phyloP scores from a whole-genome alignment of 2,329 filamentous ascomycete genomes.

The Sporothrix globosa region DNA sequence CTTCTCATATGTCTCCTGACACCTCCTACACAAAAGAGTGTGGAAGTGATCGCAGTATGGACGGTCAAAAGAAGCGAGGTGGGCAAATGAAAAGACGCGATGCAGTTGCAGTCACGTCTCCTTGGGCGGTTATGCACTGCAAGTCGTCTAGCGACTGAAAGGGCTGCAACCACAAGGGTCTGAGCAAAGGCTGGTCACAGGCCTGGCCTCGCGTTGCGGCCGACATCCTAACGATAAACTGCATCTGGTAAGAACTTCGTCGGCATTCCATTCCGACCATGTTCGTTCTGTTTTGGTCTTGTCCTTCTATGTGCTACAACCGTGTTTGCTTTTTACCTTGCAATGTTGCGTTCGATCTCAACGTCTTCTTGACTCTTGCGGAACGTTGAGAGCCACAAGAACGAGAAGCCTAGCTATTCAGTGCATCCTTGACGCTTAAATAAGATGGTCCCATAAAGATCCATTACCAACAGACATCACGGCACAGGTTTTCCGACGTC shows the following conservation, averaged over 20 bases:
- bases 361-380: neutral
- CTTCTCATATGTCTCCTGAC: too few relatives aligned
- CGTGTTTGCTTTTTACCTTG: too few relatives aligned
- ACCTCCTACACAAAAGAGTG: too few relatives aligned
- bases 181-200: slow-evolving; percentile 1
- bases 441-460: neutral
- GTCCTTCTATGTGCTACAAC: neutral
- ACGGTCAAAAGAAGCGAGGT: neutral
- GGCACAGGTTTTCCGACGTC: neutral
- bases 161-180: neutral
- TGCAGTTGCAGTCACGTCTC: slow-evolving; percentile 2
- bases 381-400: neutral
- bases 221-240: neutral
- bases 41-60: neutral
- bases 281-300: neutral
- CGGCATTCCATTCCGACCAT: neutral
- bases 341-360: neutral
- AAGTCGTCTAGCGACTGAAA: neutral
- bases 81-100: neutral
- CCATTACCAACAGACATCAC: neutral
- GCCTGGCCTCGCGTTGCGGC: neutral
- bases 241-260: neutral
- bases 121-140: slow-evolving; percentile 16
- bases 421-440: too few relatives aligned
- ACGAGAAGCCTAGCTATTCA: neutral